These are phyloP conservation scores for Vairimorpha ceranae DNA, from an alignment of 371 early-diverging fungal genomes.

Conservation along the genomic window DNA sequence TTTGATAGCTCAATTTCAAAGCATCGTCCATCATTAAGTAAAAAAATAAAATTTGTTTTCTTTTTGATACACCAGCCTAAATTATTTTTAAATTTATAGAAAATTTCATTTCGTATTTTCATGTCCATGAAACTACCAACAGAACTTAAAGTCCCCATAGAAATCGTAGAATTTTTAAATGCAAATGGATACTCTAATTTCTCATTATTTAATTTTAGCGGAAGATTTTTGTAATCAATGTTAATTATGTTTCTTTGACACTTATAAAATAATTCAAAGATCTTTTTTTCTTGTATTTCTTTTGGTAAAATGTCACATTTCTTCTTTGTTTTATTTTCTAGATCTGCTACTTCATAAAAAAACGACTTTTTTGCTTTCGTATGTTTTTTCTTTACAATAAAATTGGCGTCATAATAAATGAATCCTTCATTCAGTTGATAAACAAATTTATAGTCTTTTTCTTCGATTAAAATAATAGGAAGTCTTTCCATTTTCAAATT, in stretches of 20 bases:
- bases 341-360: not conserved
- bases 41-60: not conserved
- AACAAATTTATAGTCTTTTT: not conserved
- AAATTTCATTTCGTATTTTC: not conserved
- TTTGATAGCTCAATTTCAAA: constrained; percentile 8
- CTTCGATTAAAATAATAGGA: constrained; percentile 8
- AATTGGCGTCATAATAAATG: not conserved
- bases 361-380: not conserved
- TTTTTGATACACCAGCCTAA: constrained; percentile 26
- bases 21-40: constrained; percentile 10
- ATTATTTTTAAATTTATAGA: not conserved
- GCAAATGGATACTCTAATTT: not conserved
- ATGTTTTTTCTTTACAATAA: not conserved
- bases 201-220: not conserved
- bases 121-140: constrained; percentile 12
- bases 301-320: not conserved
- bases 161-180: not conserved
- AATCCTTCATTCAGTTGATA: constrained; percentile 10
- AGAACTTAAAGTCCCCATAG: not conserved
- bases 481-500: constrained; percentile 13
- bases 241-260: not conserved
- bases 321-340: not conserved
- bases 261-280: not conserved
- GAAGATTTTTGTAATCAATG: not conserved
- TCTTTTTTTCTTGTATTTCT: not conserved